Evolutionary conservation across 2,329 filamentous ascomycete species (phyloP).

Genomic region (Colletotrichum lupini): DNA sequence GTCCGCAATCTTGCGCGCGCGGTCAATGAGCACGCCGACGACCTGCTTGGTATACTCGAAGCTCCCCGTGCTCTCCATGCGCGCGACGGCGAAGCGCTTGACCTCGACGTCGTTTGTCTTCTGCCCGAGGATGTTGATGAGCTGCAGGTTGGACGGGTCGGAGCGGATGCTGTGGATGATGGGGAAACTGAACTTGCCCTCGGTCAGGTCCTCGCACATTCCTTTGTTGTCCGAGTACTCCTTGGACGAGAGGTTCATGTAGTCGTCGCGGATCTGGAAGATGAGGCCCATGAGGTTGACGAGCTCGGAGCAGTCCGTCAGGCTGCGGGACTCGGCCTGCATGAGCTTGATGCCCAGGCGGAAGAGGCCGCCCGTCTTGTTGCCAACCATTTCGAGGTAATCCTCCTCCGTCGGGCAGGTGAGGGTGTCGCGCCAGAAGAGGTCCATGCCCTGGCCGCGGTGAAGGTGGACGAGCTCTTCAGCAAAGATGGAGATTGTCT

Average conservation of each 20-base stretch:
- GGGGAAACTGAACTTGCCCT: conserved; percentile 97
- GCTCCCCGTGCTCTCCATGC: conserved; percentile 91
- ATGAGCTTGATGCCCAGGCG: conserved; percentile 87
- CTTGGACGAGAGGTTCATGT: conserved; percentile 83
- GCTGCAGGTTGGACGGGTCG: conserved; percentile 77
- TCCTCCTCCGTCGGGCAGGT: conserved; percentile 88
- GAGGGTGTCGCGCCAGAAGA: conserved; percentile 88
- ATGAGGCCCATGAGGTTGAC: conserved; percentile 87
- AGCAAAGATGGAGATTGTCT: conserved; percentile 77
- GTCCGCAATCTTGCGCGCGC: conserved; percentile 71
- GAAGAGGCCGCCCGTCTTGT: conserved; percentile 92
- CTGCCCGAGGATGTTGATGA: conserved; percentile 93
- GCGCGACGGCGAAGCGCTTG: conserved; percentile 88
- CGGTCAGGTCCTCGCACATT: conserved; percentile 92
- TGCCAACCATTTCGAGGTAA: conserved; percentile 93
- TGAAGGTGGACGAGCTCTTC: conserved; percentile 89
- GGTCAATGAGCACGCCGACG: conserved; percentile 69
- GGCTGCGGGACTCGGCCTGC: conserved; percentile 74
- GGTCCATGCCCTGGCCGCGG: conserved; percentile 88
- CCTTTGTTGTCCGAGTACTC: conserved; percentile 91
- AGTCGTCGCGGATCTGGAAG: conserved; percentile 94
- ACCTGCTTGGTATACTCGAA: conserved; percentile 86
- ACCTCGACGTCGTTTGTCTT: conserved; percentile 88
- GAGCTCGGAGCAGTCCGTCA: conserved; percentile 81
- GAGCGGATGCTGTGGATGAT: conserved; percentile 92